Evolutionary conservation across 2,329 filamentous ascomycete species (phyloP).

Genomic region (Neocucurbitaria cava): DNA sequence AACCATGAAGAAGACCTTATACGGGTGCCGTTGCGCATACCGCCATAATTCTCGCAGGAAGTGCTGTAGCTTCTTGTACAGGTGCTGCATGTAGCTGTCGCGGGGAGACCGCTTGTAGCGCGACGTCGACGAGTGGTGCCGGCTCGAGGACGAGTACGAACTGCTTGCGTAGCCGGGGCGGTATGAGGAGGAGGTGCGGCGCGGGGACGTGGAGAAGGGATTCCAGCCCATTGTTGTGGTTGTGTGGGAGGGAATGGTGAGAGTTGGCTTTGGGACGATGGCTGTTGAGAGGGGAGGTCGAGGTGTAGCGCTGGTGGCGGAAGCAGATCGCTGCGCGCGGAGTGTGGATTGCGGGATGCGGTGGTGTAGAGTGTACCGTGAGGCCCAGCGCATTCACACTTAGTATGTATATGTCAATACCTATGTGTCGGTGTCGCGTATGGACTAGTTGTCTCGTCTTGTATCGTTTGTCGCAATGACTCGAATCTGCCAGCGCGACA

Average conservation of each 20-base stretch:
- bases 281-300: slow-evolving; percentile 8
- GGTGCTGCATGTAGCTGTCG: slow-evolving; percentile 75
- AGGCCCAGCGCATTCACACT: slow-evolving; percentile 24
- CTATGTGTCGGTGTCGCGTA: not conserved
- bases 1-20: slow-evolving; percentile 89
- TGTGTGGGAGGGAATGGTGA: slow-evolving; percentile 4
- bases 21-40: slow-evolving; percentile 82
- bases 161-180: slow-evolving; percentile 41
- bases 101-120: slow-evolving; percentile 82
- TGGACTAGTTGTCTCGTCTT: not conserved
- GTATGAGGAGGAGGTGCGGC: slow-evolving; percentile 31
- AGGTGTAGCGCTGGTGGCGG: not conserved
- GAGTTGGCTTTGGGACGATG: slow-evolving; percentile 18
- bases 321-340: slow-evolving; percentile 9
- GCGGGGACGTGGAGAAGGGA: slow-evolving; percentile 34
- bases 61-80: slow-evolving; percentile 77
- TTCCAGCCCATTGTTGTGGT: slow-evolving; percentile 49
- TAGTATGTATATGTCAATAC: slow-evolving; percentile 1
- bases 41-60: slow-evolving; percentile 81
- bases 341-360: slow-evolving; percentile 19
- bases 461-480: slow-evolving; percentile 6
- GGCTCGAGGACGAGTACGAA: slow-evolving; percentile 37
- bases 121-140: slow-evolving; percentile 63
- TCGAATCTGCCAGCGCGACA: slow-evolving; percentile 3
- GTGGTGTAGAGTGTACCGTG: slow-evolving; percentile 19